These are phyloP conservation scores for Fraxinus nigra DNA, from an alignment of 305 asterid species.

Conservation along the genomic window DNA sequence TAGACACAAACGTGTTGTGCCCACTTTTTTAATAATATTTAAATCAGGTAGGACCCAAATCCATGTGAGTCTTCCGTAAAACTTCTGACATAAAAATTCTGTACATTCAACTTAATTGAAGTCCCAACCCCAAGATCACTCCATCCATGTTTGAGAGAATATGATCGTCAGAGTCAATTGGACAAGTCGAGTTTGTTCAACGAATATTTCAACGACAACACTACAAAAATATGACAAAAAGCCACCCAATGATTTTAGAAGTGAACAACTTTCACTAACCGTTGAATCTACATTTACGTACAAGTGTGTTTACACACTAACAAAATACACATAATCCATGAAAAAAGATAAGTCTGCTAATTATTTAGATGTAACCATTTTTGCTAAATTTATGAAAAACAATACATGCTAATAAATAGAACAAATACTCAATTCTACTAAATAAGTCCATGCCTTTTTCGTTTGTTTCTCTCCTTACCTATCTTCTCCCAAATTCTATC, in stretches of 20 bases:
- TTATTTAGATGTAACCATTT: not conserved
- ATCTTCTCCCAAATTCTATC: conserved; percentile 15
- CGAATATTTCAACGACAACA: not conserved
- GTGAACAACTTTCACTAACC: not conserved
- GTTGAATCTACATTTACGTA: not conserved
- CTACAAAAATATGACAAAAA: not conserved
- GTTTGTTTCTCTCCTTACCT: not conserved
- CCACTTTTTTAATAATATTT: too few relatives aligned
- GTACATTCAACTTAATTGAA: too few relatives aligned
- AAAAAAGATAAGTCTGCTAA: not conserved
- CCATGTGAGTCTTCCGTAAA: too few relatives aligned
- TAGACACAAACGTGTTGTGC: too few relatives aligned
- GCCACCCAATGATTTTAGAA: not conserved
- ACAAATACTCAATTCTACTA: conserved; percentile 10
- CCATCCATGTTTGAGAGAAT: not conserved
- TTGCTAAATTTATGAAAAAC: not conserved
- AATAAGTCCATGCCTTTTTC: not conserved
- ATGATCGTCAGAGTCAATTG: not conserved
- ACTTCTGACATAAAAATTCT: too few relatives aligned
- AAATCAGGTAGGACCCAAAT: too few relatives aligned
- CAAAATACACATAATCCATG: not conserved
- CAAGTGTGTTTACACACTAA: not conserved
- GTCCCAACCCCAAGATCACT: not conserved
- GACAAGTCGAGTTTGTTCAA: not conserved
- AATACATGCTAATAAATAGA: conserved; percentile 16